Base-by-base conservation (phyloP, 257 asterid genomes). In the Fraxinus pennsylvanica region DNA sequence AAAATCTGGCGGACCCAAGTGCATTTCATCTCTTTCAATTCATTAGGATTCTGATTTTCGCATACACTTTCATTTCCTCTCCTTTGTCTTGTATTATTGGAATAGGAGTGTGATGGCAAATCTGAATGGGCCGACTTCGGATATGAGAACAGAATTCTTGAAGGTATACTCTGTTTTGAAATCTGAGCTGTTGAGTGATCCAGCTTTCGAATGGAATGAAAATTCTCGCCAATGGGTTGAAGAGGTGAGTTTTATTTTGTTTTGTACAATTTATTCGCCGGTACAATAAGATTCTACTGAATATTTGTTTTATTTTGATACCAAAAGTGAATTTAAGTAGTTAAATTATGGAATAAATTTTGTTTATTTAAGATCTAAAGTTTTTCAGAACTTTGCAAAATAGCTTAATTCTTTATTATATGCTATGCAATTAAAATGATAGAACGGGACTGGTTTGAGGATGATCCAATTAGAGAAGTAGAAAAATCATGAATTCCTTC, bases 141-240 rank as follows among this genome's bases (percentile, higher is more conserved):
- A 88, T 76, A 91, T 87, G 79, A 91, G 81, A 73, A 7, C 87
- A 22, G 82, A 85, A 15, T 94, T 94, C 79, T 74, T 89, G 59
- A 89, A 61, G 22, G 97, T 92, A 27, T 94, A 94, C 76, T 78
- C 88, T 2, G 85, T 82, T 27, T 91, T 94, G 41, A 94, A 94
- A 90, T 90, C 97, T 13, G 98, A 92, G 86, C 85, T 94, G 6
- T 86, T 94, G 81, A 85, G 78, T 10, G 98, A 90, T 85, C 90
- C 92, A 59, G 89, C 87, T 86, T 94, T 94, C 78, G 97, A 94
- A 71, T 92, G 90, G 86, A 85, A 87, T 13, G 92, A 89, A 76
- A 91, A 79, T 59, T 88, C 98, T 84, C 94, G 94, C 66, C 88
- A 88, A 79, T 93, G 97, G 94, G 92, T 94, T 50, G 97, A 94